These are phyloP conservation scores for Tetraselmis striata DNA, from an alignment of 139 green algal genomes.

Conservation along the genomic window DNA sequence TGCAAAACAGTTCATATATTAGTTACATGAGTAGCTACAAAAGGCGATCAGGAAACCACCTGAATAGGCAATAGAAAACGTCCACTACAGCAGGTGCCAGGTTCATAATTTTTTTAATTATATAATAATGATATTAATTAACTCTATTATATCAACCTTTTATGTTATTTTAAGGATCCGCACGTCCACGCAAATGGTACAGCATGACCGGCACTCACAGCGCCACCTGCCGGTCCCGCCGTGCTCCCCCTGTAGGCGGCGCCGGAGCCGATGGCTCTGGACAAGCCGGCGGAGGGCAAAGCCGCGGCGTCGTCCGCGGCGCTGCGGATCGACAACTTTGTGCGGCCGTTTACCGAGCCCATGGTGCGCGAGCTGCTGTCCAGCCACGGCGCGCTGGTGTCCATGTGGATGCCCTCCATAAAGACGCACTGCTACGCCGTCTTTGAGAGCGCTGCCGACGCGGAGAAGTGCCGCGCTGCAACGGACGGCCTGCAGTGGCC, in stretches of 20 bases:
- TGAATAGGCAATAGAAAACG: too few relatives aligned
- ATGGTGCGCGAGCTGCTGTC: slow-evolving; percentile 23
- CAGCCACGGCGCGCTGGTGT: slow-evolving; percentile 32
- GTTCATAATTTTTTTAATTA: too few relatives aligned
- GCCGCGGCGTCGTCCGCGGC: slow-evolving; percentile 22
- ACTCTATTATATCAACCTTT: background rate
- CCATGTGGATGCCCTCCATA: slow-evolving; percentile 79
- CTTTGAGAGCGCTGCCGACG: slow-evolving; percentile 44
- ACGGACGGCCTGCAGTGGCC: slow-evolving; percentile 44
- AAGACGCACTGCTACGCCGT: slow-evolving; percentile 68
- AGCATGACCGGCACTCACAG: too few relatives aligned
- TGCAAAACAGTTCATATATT: too few relatives aligned
- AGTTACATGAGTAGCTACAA: too few relatives aligned
- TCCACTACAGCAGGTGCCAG: too few relatives aligned
- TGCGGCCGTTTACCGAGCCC: slow-evolving; percentile 65
- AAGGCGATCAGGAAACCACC: too few relatives aligned
- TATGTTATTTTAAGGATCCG: background rate
- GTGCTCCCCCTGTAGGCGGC: background rate
- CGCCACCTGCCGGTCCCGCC: too few relatives aligned
- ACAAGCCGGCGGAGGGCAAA: background rate
- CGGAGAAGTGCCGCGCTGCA: slow-evolving; percentile 41
- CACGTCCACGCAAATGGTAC: too few relatives aligned
- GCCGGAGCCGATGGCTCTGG: background rate
- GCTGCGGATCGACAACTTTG: slow-evolving; percentile 69
- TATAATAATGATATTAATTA: background rate